phyloP scores from a whole-genome alignment of 495 filamentous ascomycete species.

The Penicillium pancosmium region DNA sequence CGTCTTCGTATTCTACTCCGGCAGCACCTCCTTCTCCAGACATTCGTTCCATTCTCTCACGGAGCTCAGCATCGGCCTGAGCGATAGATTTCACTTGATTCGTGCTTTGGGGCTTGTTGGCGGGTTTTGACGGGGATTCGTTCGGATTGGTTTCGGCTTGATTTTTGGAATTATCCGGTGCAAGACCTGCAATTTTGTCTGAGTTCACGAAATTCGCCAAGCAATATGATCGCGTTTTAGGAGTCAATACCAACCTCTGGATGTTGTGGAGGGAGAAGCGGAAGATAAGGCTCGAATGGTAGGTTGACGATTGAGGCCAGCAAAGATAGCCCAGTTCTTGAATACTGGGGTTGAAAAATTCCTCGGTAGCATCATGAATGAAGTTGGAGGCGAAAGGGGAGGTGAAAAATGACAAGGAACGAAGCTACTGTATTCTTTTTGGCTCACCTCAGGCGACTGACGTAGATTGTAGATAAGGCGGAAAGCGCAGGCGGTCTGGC shows the following conservation, averaged over 20 bases:
- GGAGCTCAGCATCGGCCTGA: constrained; percentile 69
- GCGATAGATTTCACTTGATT: constrained; percentile 52
- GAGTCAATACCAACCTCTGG: constrained; percentile 10
- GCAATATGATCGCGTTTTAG: neutral
- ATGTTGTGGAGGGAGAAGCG: constrained; percentile 5
- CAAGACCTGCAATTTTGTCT: neutral
- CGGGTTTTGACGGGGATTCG: constrained; percentile 4
- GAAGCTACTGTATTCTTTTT: neutral
- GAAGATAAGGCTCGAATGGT: constrained; percentile 9
- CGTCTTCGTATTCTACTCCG: constrained; percentile 81
- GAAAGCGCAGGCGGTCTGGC: neutral
- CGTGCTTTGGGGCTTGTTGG: constrained; percentile 7
- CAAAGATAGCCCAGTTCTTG: neutral
- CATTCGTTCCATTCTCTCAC: constrained; percentile 65
- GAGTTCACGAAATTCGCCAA: neutral
- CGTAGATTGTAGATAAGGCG: constrained; percentile 16
- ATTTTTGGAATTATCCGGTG: neutral
- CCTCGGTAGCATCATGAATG: neutral
- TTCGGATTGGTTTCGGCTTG: neutral
- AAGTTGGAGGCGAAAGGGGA: neutral
- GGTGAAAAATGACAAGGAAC: neutral
- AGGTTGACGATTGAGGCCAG: neutral
- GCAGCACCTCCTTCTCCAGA: constrained; percentile 74
- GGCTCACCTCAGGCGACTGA: constrained; percentile 3
- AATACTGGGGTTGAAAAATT: neutral